Conservation (phyloP, 78 protist genomes). For the Dictyostelium discoideum region dicty_2.7 NC_007090.3:1209501-1210000, state of each 20-base stretch:
- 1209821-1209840: slow-evolving; percentile 93
- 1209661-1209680: slow-evolving; percentile 83
- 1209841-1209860: slow-evolving; percentile 83
- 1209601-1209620: slow-evolving; percentile 82
- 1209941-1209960: slow-evolving; percentile 85
- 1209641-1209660: slow-evolving; percentile 68
- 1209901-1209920: slow-evolving; percentile 85
- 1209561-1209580: slow-evolving; percentile 33
- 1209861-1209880: slow-evolving; percentile 92
- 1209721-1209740: slow-evolving; percentile 92
- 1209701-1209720: slow-evolving; percentile 83
- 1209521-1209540: slow-evolving; percentile 77
- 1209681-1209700: slow-evolving; percentile 60
- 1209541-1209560: slow-evolving; percentile 64
- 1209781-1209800: slow-evolving; percentile 97
- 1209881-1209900: slow-evolving; percentile 43
- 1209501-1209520: not conserved
- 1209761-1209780: slow-evolving; percentile 95
- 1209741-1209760: slow-evolving; percentile 96
- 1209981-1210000: slow-evolving; percentile 69
- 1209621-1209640: slow-evolving; percentile 75
- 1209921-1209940: slow-evolving; percentile 89
- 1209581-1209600: slow-evolving; percentile 64
- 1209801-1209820: slow-evolving; percentile 97
- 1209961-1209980: slow-evolving; percentile 69